Percentiles rank a stretch among this genome's conserved stretches.
phyloP scores from a whole-genome alignment of 352 stramenopile genomes.

The Pythium oligandrum region DNA sequence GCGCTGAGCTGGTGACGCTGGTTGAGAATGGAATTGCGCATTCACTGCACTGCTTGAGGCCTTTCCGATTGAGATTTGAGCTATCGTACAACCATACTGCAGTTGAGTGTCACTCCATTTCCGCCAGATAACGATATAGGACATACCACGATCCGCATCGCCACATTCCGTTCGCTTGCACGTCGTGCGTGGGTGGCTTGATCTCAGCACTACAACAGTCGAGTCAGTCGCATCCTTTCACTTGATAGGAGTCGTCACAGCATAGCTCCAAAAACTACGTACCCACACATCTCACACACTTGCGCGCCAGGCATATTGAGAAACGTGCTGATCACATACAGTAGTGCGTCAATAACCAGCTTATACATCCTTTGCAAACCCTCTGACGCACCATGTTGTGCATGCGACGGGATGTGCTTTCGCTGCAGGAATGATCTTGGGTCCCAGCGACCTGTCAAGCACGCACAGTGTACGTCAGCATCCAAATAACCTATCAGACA shows the following conservation, averaged over 20 bases:
- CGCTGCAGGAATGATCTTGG: conserved; percentile 53
- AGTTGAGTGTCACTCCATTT: not conserved
- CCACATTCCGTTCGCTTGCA: conserved; percentile 65
- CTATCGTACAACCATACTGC: conserved; percentile 18
- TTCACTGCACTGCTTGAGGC: conserved; percentile 49
- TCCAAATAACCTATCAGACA: too few species aligned
- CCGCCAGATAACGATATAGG: not conserved
- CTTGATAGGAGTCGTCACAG: too few species aligned
- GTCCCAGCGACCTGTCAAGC: conserved; percentile 1
- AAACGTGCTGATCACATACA: conserved; percentile 41
- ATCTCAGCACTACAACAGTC: conserved; percentile 32
- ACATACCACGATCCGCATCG: conserved; percentile 66
- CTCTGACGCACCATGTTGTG: conserved; percentile 34
- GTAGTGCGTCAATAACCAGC: not conserved
- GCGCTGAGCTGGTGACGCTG: conserved; percentile 54
- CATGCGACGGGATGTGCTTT: conserved; percentile 57
- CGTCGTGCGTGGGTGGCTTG: conserved; percentile 62
- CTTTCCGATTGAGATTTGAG: conserved; percentile 50
- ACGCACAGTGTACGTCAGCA: too few species aligned
- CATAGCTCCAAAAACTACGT: conserved; percentile 6
- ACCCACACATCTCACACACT: conserved; percentile 73
- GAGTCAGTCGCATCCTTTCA: too few species aligned
- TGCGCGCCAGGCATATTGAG: conserved; percentile 52
- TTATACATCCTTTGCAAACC: not conserved
- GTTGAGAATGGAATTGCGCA: conserved; percentile 64